A percentile compares a stretch with the other conserved stretches of the same genome.
Conservation (phyloP, 257 asterid species). For the Solanum okadae region DNA sequence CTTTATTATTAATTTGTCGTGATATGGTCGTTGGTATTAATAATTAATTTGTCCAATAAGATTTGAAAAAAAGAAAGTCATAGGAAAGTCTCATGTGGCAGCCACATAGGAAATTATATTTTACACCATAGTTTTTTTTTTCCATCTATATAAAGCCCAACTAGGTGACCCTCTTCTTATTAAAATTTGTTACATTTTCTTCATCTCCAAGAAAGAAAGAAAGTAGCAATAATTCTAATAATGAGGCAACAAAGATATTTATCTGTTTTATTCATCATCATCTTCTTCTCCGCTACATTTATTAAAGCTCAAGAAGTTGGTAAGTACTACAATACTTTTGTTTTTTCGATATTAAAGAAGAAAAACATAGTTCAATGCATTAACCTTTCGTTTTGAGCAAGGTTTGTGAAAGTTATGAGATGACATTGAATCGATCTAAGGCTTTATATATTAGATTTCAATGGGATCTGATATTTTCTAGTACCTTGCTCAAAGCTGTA, state of each 20-base stretch:
- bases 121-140: background rate
- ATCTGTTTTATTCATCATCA: background rate
- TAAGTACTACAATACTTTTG: background rate
- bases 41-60: background rate
- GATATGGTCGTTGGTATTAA: background rate
- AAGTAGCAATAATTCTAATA: background rate
- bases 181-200: background rate
- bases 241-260: background rate
- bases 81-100: background rate
- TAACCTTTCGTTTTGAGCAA: background rate
- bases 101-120: background rate
- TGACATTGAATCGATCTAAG: background rate
- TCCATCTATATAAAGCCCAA: background rate
- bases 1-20: background rate
- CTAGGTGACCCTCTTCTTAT: background rate
- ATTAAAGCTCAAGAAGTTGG: conserved; percentile 2
- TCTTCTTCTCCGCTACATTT: background rate
- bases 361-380: background rate
- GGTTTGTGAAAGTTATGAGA: background rate
- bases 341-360: background rate
- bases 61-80: background rate
- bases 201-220: background rate
- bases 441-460: background rate
- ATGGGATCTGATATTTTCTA: background rate
- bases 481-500: background rate